Conservation (phyloP, 2,329 filamentous ascomycete species). For the Botrytis cinerea region DNA sequence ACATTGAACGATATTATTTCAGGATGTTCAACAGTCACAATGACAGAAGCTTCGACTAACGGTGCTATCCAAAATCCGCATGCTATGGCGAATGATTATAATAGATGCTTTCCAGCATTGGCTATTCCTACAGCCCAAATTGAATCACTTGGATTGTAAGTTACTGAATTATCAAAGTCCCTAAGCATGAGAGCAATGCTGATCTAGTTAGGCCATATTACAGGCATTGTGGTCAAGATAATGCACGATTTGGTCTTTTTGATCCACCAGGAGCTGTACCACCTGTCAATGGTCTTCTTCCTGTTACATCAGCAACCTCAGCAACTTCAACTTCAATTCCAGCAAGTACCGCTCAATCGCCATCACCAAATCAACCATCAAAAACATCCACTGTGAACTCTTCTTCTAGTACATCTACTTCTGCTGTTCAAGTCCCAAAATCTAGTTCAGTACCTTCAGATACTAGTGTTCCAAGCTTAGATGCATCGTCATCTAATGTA, state of each 20-base stretch:
- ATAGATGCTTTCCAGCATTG: constrained; percentile 32
- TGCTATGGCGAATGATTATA: constrained; percentile 26
- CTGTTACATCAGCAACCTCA: constrained; percentile 32
- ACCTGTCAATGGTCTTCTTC: constrained; percentile 36
- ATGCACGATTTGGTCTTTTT: constrained; percentile 45
- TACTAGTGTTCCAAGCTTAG: background rate
- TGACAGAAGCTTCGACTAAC: constrained; percentile 7
- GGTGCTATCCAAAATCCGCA: constrained; percentile 25
- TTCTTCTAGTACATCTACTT: background rate
- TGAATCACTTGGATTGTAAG: constrained; percentile 31
- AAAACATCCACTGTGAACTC: constrained; percentile 14
- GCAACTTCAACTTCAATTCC: constrained; percentile 28
- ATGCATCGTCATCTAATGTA: background rate
- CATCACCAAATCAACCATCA: constrained; percentile 26
- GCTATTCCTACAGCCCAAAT: constrained; percentile 28
- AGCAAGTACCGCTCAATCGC: constrained; percentile 29
- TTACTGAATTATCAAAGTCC: background rate
- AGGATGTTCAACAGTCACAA: constrained; percentile 36
- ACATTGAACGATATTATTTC: constrained; percentile 42
- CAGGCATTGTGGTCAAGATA: constrained; percentile 44
- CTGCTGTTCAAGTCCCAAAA: constrained; percentile 1
- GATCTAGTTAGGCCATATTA: constrained; percentile 34
- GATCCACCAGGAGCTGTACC: constrained; percentile 47
- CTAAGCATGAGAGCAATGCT: too few relatives aligned
- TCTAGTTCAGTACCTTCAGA: background rate